A percentile compares a stretch with the other conserved stretches of the same genome.
Conservation (phyloP, 2,329 filamentous ascomycete genomes). For the Fusarium tupiense region DNA sequence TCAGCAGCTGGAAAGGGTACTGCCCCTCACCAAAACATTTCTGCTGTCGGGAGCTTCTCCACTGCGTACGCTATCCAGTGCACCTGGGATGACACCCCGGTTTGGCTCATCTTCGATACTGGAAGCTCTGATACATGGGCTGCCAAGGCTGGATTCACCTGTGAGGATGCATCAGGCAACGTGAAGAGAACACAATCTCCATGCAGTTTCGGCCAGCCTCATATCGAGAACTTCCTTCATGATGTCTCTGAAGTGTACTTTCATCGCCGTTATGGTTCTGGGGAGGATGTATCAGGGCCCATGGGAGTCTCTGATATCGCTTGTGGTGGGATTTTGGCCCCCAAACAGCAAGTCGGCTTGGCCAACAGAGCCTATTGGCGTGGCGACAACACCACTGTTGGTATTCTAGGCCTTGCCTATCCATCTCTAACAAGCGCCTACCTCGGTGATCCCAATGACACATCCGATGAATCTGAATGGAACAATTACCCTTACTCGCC, state of each 20-base stretch:
- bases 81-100: slow-evolving; percentile 50
- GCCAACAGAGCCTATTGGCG: slow-evolving; percentile 61
- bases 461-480: slow-evolving; percentile 51
- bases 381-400: slow-evolving; percentile 62
- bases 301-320: slow-evolving; percentile 59
- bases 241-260: slow-evolving; percentile 56
- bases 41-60: slow-evolving; percentile 50
- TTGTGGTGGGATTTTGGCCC: slow-evolving; percentile 56
- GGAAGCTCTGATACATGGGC: slow-evolving; percentile 64
- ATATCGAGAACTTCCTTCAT: slow-evolving; percentile 53
- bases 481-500: slow-evolving; percentile 57
- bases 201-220: slow-evolving; percentile 55
- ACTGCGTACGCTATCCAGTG: slow-evolving; percentile 56
- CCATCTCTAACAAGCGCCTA: slow-evolving; percentile 61
- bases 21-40: slow-evolving; percentile 50
- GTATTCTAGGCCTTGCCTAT: slow-evolving; percentile 62
- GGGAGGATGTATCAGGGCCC: slow-evolving; percentile 58
- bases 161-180: slow-evolving; percentile 50
- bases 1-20: slow-evolving; percentile 25
- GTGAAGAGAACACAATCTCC: slow-evolving; percentile 40
- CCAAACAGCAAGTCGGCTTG: slow-evolving; percentile 58
- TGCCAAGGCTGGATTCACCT: slow-evolving; percentile 53
- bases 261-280: slow-evolving; percentile 58
- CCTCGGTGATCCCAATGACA: slow-evolving; percentile 51
- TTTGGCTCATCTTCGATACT: slow-evolving; percentile 60